These are phyloP conservation scores for Penicillium sp. DNA, from an alignment of 2,329 filamentous ascomycete genomes.

Conservation along the genomic window DNA sequence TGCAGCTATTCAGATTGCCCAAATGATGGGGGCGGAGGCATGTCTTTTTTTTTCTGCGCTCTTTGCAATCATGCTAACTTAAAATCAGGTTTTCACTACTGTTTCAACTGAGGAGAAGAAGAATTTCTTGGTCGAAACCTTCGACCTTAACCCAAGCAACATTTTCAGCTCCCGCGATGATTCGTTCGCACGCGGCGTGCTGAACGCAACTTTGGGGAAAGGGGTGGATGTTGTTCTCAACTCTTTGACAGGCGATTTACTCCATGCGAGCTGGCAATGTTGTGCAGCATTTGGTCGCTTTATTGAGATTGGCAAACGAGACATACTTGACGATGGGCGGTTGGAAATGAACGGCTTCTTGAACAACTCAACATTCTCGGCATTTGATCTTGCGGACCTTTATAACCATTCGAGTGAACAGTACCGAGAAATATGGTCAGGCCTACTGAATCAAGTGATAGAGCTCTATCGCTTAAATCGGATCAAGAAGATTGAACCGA, in stretches of 20 bases:
- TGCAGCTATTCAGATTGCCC: not conserved
- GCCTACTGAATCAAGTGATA: not conserved
- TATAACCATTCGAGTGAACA: not conserved
- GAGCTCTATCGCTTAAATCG: too few relatives aligned
- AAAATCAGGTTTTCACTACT: not conserved
- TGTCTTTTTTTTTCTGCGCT: too few relatives aligned
- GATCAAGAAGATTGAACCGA: too few relatives aligned
- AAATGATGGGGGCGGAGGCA: not conserved
- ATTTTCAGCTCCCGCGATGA: not conserved
- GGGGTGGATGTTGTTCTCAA: conserved; percentile 1
- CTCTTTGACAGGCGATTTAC: not conserved
- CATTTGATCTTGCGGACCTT: not conserved
- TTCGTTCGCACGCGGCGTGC: not conserved
- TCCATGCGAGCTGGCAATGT: not conserved
- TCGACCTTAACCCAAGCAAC: not conserved
- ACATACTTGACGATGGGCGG: not conserved
- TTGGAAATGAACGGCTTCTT: not conserved
- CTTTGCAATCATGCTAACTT: too few relatives aligned
- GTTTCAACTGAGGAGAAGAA: not conserved
- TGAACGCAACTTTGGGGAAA: not conserved
- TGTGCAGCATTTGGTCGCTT: not conserved
- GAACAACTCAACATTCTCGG: not conserved
- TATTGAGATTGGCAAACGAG: not conserved
- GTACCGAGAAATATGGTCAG: not conserved
- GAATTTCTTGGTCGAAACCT: not conserved